These are phyloP conservation scores for Cyberlindnera subsufficiens DNA, from an alignment of 805 yeast genomes.

Conservation along the genomic window DNA sequence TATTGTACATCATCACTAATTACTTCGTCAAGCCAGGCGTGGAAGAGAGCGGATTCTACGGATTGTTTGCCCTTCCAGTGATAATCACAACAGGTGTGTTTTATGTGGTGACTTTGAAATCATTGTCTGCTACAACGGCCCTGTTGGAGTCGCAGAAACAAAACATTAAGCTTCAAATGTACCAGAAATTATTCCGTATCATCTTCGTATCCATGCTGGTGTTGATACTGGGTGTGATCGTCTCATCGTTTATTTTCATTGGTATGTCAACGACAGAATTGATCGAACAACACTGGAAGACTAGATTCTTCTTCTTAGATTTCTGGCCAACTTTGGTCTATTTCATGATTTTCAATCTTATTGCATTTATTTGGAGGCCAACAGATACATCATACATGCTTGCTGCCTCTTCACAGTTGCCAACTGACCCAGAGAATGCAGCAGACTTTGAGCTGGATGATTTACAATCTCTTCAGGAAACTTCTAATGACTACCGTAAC, in stretches of 20 bases:
- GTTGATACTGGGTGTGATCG: slow-evolving; percentile 62
- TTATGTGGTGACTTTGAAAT: slow-evolving; percentile 67
- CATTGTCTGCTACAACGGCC: slow-evolving; percentile 70
- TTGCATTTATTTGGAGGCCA: slow-evolving; percentile 96
- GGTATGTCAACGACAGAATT: slow-evolving; percentile 72
- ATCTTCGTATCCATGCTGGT: slow-evolving; percentile 68
- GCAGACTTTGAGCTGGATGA: slow-evolving; percentile 64
- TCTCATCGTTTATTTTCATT: slow-evolving; percentile 64
- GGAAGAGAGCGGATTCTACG: slow-evolving; percentile 26
- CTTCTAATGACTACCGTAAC: slow-evolving; percentile 22
- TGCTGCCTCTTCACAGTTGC: slow-evolving; percentile 90
- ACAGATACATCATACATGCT: slow-evolving; percentile 91
- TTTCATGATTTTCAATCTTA: slow-evolving; percentile 72
- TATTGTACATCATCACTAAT: slow-evolving; percentile 47
- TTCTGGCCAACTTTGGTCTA: slow-evolving; percentile 94
- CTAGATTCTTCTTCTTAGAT: slow-evolving; percentile 79
- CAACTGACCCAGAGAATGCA: slow-evolving; percentile 68
- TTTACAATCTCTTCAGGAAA: slow-evolving; percentile 38
- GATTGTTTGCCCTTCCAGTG: slow-evolving; percentile 55
- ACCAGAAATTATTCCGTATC: slow-evolving; percentile 68
- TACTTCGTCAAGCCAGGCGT: slow-evolving; percentile 47
- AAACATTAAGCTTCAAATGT: slow-evolving; percentile 83
- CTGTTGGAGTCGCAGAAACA: slow-evolving; percentile 81
- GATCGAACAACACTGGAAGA: slow-evolving; percentile 87
- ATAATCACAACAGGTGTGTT: slow-evolving; percentile 63